A percentile compares a stretch with the other conserved stretches of the same genome.
Evolutionary conservation across 768 basidiomycete genomes (phyloP).

Genomic region (Agrocybe praecox): DNA sequence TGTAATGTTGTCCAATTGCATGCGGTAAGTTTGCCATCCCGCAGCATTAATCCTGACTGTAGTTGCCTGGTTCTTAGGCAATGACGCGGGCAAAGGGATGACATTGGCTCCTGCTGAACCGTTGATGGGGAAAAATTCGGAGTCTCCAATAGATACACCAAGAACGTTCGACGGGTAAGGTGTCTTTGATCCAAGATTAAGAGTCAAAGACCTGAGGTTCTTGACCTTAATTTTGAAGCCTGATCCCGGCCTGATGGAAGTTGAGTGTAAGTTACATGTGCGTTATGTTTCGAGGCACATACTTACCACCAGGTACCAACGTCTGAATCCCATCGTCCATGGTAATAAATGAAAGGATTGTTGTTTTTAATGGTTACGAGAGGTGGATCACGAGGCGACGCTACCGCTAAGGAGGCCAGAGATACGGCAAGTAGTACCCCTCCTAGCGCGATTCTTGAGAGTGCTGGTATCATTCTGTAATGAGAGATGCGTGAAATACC

Average conservation of each 20-base stretch:
- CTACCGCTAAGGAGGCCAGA: background rate
- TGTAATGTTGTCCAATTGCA: conserved; percentile 49
- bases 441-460: background rate
- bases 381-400: background rate
- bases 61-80: conserved; percentile 7
- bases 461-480: background rate
- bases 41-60: conserved; percentile 53
- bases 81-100: conserved; percentile 34
- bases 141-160: conserved; percentile 52
- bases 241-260: conserved; percentile 35
- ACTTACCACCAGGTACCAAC: conserved; percentile 59
- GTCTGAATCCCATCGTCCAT: conserved; percentile 53
- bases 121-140: conserved; percentile 46
- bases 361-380: conserved; percentile 28
- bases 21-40: conserved; percentile 60
- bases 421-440: background rate
- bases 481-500: background rate
- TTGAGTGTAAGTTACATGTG: background rate
- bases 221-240: conserved; percentile 52
- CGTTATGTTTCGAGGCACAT: conserved; percentile 28
- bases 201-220: conserved; percentile 40
- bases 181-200: conserved; percentile 52
- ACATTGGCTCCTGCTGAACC: conserved; percentile 46
- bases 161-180: conserved; percentile 44
- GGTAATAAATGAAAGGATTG: conserved; percentile 46